Conservation (phyloP, 2,329 filamentous ascomycete species). For the Aaosphaeria pasadenensis region DNA sequence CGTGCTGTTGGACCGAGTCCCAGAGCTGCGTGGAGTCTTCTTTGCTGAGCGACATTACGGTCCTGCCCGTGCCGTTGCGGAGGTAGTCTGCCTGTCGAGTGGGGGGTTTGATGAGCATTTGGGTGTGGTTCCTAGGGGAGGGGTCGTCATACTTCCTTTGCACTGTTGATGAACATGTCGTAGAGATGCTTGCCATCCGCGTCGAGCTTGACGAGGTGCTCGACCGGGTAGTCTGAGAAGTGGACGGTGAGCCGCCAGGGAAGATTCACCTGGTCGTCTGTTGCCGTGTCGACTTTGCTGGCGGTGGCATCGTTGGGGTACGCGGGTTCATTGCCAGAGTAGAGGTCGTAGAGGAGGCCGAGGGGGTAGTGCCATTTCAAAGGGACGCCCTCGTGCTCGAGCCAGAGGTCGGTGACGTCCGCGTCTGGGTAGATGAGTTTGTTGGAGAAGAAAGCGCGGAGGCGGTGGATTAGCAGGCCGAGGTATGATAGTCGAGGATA, state of each 20-base stretch:
- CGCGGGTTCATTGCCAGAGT: conserved; percentile 56
- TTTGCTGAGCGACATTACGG: conserved; percentile 85
- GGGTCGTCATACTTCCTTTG: conserved; percentile 55
- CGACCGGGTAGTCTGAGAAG: conserved; percentile 56
- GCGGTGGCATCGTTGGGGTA: conserved; percentile 18
- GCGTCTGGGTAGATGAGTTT: conserved; percentile 58
- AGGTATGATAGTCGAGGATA: conserved; percentile 67
- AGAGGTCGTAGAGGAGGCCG: conserved; percentile 67
- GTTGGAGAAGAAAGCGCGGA: conserved; percentile 61
- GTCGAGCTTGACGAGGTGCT: conserved; percentile 59
- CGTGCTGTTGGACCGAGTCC: conserved; percentile 74
- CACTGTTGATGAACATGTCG: conserved; percentile 66
- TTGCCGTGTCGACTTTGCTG: conserved; percentile 1
- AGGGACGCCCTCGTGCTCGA: conserved; percentile 65
- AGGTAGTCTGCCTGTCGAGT: conserved; percentile 71
- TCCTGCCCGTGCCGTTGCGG: conserved; percentile 81
- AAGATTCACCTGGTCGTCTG: conserved; percentile 29
- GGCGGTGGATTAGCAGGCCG: conserved; percentile 59
- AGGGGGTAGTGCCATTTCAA: conserved; percentile 71
- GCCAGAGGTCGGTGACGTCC: conserved; percentile 55
- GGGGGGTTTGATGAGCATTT: conserved; percentile 2
- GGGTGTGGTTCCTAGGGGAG: neutral
- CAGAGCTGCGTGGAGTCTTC: conserved; percentile 80
- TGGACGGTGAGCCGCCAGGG: conserved; percentile 65
- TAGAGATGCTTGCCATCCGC: conserved; percentile 54